Conservation (phyloP, 441 rosid genomes). For the Croton laevigatus region DNA sequence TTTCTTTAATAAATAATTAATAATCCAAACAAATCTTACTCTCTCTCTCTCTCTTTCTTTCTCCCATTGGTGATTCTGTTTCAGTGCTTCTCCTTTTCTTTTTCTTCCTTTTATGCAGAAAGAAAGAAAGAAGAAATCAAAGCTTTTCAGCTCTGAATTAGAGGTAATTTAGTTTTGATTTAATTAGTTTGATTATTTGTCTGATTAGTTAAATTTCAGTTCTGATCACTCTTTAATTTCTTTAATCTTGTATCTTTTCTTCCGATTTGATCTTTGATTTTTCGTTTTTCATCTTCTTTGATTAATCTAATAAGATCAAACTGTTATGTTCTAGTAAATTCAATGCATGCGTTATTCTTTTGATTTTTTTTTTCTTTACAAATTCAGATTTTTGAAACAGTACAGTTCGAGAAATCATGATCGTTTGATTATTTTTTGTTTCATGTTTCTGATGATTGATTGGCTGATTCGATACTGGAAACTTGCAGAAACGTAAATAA, state of each 20-base stretch:
- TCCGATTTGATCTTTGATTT: constrained; percentile 6
- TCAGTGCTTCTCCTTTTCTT: background rate
- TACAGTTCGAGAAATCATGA: background rate
- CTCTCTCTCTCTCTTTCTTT: constrained; percentile 24
- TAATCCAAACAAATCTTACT: background rate
- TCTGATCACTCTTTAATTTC: background rate
- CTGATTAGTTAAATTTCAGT: constrained; percentile 1
- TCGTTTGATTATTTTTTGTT: constrained; percentile 8
- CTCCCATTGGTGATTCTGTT: background rate
- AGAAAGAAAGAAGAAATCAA: background rate
- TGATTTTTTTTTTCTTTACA: background rate
- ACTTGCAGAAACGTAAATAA: background rate
- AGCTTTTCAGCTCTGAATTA: constrained; percentile 24
- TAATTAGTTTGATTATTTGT: constrained; percentile 10
- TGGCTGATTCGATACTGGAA: constrained; percentile 4
- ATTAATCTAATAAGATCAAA: too few species aligned
- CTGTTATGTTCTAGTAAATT: too few species aligned
- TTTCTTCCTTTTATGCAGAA: background rate
- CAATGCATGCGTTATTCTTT: background rate
- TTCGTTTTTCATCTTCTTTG: background rate
- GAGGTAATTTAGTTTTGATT: constrained; percentile 22
- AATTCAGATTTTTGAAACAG: background rate
- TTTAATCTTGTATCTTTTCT: background rate
- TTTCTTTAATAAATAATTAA: background rate
- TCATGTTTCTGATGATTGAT: constrained; percentile 20